Evolutionary conservation across 257 asterid genomes (phyloP).

Genomic region (Linderniella brevidens): DNA sequence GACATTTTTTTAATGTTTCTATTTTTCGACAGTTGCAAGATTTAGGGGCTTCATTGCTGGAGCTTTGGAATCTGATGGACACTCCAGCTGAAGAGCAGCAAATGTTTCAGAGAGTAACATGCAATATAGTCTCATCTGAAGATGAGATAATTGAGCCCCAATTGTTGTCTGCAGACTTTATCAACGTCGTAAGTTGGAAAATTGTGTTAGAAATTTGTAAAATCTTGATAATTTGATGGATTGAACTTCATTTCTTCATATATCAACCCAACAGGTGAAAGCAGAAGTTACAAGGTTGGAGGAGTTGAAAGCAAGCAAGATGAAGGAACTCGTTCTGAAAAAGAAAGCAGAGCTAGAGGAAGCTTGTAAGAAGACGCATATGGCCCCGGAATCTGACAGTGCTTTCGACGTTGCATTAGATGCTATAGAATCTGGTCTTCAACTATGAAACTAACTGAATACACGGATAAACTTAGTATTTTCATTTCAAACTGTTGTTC

Average conservation of each 20-base stretch:
- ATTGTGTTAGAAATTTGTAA: neutral
- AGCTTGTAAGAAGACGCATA: slow-evolving; percentile 58
- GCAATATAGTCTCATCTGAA: slow-evolving; percentile 81
- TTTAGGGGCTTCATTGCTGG: slow-evolving; percentile 71
- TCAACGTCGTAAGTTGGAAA: slow-evolving; percentile 45
- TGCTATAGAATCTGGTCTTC: slow-evolving; percentile 77
- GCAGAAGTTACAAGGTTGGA: slow-evolving; percentile 76
- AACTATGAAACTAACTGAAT: neutral
- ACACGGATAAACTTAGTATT: slow-evolving; percentile 4
- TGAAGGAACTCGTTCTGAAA: slow-evolving; percentile 83
- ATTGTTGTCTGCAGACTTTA: slow-evolving; percentile 55
- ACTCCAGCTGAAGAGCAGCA: slow-evolving; percentile 87
- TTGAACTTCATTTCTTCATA: slow-evolving; percentile 4
- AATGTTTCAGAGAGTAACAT: slow-evolving; percentile 65
- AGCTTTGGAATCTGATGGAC: slow-evolving; percentile 99
- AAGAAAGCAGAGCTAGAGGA: slow-evolving; percentile 78
- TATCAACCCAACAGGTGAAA: slow-evolving; percentile 36
- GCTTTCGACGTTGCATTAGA: slow-evolving; percentile 35
- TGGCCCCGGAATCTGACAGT: slow-evolving; percentile 43
- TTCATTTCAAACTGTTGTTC: slow-evolving; percentile 1
- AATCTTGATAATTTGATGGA: neutral
- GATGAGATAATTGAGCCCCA: slow-evolving; percentile 72
- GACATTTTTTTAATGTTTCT: slow-evolving; percentile 10
- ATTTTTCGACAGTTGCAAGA: slow-evolving; percentile 57
- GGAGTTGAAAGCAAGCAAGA: slow-evolving; percentile 75